phyloP scores from a whole-genome alignment of 2,329 filamentous ascomycete genomes.

The Scytalidium lignicola region DNA sequence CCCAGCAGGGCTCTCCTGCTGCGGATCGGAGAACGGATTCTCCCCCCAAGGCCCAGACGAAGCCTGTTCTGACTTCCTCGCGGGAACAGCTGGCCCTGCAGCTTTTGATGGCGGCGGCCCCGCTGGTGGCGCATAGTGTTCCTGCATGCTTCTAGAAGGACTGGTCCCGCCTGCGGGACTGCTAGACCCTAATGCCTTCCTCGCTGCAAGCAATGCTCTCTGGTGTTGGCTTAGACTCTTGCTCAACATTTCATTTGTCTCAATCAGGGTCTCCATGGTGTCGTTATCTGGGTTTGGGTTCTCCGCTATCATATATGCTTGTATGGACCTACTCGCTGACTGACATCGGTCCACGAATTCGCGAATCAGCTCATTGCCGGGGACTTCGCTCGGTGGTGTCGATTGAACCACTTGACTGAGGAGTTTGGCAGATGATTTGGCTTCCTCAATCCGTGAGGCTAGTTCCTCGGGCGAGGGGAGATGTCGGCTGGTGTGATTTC shows the following conservation, averaged over 20 bases:
- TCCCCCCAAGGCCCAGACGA: slow-evolving; percentile 10
- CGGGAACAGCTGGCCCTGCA: slow-evolving; percentile 8
- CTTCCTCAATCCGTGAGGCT: slow-evolving; percentile 79
- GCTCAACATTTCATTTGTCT: slow-evolving; percentile 88
- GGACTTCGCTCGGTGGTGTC: slow-evolving; percentile 70
- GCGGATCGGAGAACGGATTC: slow-evolving; percentile 6
- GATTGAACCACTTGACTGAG: slow-evolving; percentile 89
- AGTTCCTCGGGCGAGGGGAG: slow-evolving; percentile 72
- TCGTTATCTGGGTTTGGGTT: slow-evolving; percentile 84
- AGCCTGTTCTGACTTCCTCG: background rate
- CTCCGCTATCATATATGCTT: slow-evolving; percentile 76
- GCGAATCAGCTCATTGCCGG: slow-evolving; percentile 80
- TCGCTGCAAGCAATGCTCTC: slow-evolving; percentile 64
- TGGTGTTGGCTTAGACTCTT: slow-evolving; percentile 80
- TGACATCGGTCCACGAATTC: slow-evolving; percentile 89
- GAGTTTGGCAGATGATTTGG: slow-evolving; percentile 82
- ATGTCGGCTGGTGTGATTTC: slow-evolving; percentile 39
- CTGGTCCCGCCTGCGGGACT: slow-evolving; percentile 13
- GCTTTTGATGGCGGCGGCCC: slow-evolving; percentile 10
- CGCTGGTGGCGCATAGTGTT: slow-evolving; percentile 9
- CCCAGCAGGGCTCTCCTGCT: background rate
- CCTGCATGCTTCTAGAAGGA: slow-evolving; percentile 1
- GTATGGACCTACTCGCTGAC: slow-evolving; percentile 73
- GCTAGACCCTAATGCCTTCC: slow-evolving; percentile 46
- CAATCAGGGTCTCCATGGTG: slow-evolving; percentile 88